Base-by-base conservation (phyloP, 768 basidiomycete species). In the Nidularia sp. region DNA sequence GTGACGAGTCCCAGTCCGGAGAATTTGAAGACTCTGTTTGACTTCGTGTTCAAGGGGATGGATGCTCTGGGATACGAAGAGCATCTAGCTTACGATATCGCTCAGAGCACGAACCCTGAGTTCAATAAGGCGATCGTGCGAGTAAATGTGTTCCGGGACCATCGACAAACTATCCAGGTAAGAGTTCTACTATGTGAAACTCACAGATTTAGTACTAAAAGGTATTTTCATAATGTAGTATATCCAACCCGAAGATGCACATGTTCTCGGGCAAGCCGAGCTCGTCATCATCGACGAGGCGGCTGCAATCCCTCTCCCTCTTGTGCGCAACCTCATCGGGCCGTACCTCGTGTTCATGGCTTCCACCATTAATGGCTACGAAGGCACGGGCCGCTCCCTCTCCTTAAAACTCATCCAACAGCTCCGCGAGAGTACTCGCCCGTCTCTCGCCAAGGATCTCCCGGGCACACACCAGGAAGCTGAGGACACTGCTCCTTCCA, bases 351-450 rank as follows among this genome's bases (percentile, higher is more conserved):
- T 98, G 48, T 98, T 98, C 77, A 87, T 98, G 78, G 92, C 97
- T 1, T 97, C 94, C n/a, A 99, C 97, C 0, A 94, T 99, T 72
- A 98, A 98, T 66, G 97, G 97, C 39, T 99, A 99, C 69, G 97
- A 98, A 78, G 97, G 97, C 29, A 98, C 97, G 0, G 97, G 97
- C n/a, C 90, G 97, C 29, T 98, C 95, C 1, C 83, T 99, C 46
- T 97, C 94, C 45, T 86, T 99, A 55, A 99, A 99, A 69, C 88
- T 99, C 52, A 89, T 99, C 57, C 91, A 98, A 67, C 94, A 97
- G 66, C 83, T 98, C 3, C 88, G 97, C 35, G 97, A 98, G 66
- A 88, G 84, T 66, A 90, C 91, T 0, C 80, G 90, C 2, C 85
- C 92, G 0, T 86, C 89, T 1, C 72, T 93, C 41, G 76, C 84